Percentiles rank a stretch among this genome's conserved stretches.
These are phyloP conservation scores for Lactarius pseudohatsudake DNA, from an alignment of 768 basidiomycete genomes.

Conservation along the genomic window DNA sequence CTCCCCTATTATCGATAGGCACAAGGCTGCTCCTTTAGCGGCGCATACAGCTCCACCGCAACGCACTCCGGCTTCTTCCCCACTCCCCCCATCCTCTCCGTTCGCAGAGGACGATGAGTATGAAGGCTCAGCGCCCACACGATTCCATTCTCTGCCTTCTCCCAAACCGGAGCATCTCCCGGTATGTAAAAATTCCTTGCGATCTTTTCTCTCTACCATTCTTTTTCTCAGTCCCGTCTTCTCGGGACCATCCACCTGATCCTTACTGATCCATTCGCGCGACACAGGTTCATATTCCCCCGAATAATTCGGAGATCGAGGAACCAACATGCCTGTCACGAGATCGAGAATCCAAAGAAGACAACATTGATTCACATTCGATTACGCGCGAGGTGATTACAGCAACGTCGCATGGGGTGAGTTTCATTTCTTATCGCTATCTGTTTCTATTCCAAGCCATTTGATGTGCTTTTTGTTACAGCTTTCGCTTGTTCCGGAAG, in stretches of 20 bases:
- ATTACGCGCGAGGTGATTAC: not conserved
- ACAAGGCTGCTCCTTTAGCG: not conserved
- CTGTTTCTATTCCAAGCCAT: conserved; percentile 8
- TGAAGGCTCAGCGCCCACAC: conserved; percentile 4
- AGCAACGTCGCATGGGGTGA: conserved; percentile 4
- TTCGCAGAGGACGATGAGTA: conserved; percentile 21
- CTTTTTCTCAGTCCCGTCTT: not conserved
- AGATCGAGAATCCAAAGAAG: conserved; percentile 9
- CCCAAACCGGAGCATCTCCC: conserved; percentile 8
- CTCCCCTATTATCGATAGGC: conserved; percentile 19
- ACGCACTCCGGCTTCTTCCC: conserved; percentile 18
- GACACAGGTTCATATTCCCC: not conserved
- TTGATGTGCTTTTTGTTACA: conserved; percentile 7
- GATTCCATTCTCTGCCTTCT: conserved; percentile 6
- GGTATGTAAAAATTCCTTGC: conserved; percentile 8
- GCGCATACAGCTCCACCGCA: conserved; percentile 11
- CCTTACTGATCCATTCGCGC: not conserved
- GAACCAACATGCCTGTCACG: conserved; percentile 1
- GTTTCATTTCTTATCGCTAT: conserved; percentile 17
- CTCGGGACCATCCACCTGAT: conserved; percentile 7
- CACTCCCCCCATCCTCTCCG: conserved; percentile 29
- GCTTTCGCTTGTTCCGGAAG: conserved; percentile 10
- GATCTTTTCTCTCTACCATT: conserved; percentile 5
- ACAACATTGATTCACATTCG: not conserved
- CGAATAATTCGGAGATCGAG: conserved; percentile 9